Evolutionary conservation across 768 basidiomycete genomes (phyloP), one percentile per base, ranked within the genome.

Genomic region (Russula sp.): DNA sequence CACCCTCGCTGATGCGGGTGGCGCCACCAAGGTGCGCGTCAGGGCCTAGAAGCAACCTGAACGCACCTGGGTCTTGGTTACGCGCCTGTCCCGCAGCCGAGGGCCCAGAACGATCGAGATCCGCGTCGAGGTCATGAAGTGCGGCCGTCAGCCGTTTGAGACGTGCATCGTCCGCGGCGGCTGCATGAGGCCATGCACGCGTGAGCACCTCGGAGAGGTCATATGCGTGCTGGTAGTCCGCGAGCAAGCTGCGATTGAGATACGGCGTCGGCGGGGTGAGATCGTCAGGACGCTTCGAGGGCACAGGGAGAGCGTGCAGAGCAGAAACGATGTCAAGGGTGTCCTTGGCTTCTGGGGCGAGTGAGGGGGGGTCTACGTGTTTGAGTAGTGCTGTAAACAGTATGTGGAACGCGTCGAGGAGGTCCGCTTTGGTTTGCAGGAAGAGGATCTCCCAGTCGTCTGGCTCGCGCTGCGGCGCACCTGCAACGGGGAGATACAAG

Each of bases 381-480:
- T 74, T 73, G 7, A 87, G 69, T 53, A 86, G 73, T 5, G 76
- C 73, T 36, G 73, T 73, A 53, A 88, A 61, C 36, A 88, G 68
- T 52, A 83, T 69, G 64, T 90, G 87, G 71, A 88, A 87, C 3
- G 78, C 70, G 65, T 92, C 89, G 20, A 92, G 72, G 29, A 90
- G 73, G 22, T 83, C 81, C 8, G 87, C 84, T 73, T 91, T 92
- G 2, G 86, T 84, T 59, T 85, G 80, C 7, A 90, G 75, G 81
- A 86, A 88, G 49, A 87, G 77, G 14, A 75, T 75, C 65, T 87
- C 83, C 88, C 88, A 91, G 54, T 88, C 80, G 64, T 85, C 83
- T 70, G 58, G 65, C 22, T 63, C 51, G 38, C 60, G 22, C 58
- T 39, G 73, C 61, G 25, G 71, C 57, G 29, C 53, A 35, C 70